Conservation (phyloP, 192 early-diverging fungal genomes). For the Allomyces javanicus region DNA sequence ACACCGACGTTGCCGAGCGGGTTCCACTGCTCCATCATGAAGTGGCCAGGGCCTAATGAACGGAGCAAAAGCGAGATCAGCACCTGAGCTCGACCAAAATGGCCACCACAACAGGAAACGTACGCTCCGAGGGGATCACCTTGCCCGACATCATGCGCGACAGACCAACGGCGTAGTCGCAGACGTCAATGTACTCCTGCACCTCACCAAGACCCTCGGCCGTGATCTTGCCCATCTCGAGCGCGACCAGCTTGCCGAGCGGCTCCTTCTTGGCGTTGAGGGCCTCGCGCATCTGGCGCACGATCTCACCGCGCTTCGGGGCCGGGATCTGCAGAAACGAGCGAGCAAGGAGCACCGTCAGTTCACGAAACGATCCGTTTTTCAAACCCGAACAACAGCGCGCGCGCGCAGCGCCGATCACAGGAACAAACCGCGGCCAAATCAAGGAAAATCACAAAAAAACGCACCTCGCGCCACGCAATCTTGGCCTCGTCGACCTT, state of each 20-base stretch:
- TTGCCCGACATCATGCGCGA: conserved; percentile 57
- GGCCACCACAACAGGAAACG: background rate
- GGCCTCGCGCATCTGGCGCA: conserved; percentile 71
- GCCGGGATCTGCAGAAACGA: conserved; percentile 32
- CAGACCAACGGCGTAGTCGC: conserved; percentile 76
- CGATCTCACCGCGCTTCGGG: conserved; percentile 73
- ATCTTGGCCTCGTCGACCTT: conserved; percentile 36
- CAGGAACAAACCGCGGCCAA: background rate
- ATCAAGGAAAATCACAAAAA: background rate
- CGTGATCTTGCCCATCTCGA: conserved; percentile 91
- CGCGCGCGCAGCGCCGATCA: conserved; percentile 4
- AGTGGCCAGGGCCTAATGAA: conserved; percentile 46
- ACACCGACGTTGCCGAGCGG: conserved; percentile 81
- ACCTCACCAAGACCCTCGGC: conserved; percentile 86
- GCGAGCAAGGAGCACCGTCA: background rate
- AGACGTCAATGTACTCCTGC: conserved; percentile 91
- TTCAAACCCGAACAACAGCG: background rate
- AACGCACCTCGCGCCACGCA: conserved; percentile 31
- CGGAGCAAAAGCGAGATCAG: background rate
- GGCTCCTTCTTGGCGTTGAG: conserved; percentile 51
- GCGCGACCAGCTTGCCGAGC: conserved; percentile 64
- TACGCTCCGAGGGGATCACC: conserved; percentile 67
- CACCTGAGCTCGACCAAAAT: background rate
- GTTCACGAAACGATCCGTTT: background rate
- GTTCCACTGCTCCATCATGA: conserved; percentile 91